Evolutionary conservation across 2,329 filamentous ascomycete species (phyloP), one percentile per base, ranked within the genome.

Genomic region (Zymoseptoria tritici): DNA sequence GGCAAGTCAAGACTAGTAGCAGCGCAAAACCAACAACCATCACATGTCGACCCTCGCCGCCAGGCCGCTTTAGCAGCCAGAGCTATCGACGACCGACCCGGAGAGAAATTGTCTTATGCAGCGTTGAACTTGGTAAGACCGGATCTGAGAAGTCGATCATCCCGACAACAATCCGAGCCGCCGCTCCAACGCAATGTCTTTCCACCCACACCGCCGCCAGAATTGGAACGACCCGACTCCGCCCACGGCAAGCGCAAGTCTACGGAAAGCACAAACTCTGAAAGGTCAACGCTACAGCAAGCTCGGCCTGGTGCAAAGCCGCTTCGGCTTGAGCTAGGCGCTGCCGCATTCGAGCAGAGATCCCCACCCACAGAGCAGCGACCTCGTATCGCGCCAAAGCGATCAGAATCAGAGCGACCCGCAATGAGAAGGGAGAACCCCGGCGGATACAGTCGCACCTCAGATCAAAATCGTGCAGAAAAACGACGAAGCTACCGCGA

Each of bases 121-220:
- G 93, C 93, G 4, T 91, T 91, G 49, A 96, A 97, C 68, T 84
- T 97, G 8, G 93, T 97, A 62, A 94, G 94, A 73, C 88, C 90
- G 31, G 89, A 89, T 55, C 79, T 97, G 36, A 83, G 84, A 67
- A 93, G 89, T 70, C 85, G 89, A 64, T 58, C 56, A 9, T 77
- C 77, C 65, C 84, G 89, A 70, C 90, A 95, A 69, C 90, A 94
- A 71, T 94, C 90, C 19, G 91, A 94, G 71, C 90, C 91, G 8
- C 90, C 90, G 0, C 79, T 85, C 64, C 85, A 84, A 71, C 86
- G 91, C 68, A 90, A 89, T 68, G 84, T 93, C 63, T 97, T 97
- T 78, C 94, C 94, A 19, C 94, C 94, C n/a, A 97, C 94, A n/a
- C 94, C 94, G 49, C 94, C 94, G 6, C 94, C 94, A 5, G 94